phyloP scores from a whole-genome alignment of 257 asterid species.

The Capsicum chinense region DNA sequence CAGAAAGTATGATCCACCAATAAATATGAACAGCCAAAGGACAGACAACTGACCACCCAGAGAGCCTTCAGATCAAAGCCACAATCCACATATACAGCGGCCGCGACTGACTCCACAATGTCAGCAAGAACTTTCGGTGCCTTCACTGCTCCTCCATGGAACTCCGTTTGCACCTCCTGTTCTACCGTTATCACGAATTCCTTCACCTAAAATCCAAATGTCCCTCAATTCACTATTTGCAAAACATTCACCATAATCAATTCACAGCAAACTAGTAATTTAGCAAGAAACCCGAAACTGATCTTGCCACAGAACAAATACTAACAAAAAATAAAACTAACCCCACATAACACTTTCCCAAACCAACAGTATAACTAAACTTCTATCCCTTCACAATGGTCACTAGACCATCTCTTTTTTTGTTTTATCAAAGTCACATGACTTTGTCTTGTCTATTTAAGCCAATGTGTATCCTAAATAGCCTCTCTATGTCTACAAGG shows the following conservation, averaged over 20 bases:
- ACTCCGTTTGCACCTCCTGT: conserved; percentile 53
- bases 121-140: conserved; percentile 93
- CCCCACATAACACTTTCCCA: neutral
- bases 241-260: neutral
- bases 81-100: conserved; percentile 63
- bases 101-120: conserved; percentile 77
- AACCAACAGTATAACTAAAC: neutral
- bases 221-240: neutral
- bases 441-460: too few species aligned
- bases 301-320: neutral
- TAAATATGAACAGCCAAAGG: neutral
- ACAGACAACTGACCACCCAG: conserved; percentile 42
- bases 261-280: neutral
- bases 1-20: neutral
- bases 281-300: neutral
- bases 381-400: neutral
- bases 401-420: too few species aligned
- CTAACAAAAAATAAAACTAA: neutral
- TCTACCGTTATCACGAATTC: conserved; percentile 61
- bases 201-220: conserved; percentile 51
- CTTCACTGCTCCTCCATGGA: conserved; percentile 72
- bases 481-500: too few species aligned
- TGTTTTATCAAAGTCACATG: too few species aligned
- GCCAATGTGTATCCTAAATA: too few species aligned
- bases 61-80: conserved; percentile 37